Evolutionary conservation across 2,329 filamentous ascomycete species (phyloP).

Genomic region (Rugonectria rugulosa): DNA sequence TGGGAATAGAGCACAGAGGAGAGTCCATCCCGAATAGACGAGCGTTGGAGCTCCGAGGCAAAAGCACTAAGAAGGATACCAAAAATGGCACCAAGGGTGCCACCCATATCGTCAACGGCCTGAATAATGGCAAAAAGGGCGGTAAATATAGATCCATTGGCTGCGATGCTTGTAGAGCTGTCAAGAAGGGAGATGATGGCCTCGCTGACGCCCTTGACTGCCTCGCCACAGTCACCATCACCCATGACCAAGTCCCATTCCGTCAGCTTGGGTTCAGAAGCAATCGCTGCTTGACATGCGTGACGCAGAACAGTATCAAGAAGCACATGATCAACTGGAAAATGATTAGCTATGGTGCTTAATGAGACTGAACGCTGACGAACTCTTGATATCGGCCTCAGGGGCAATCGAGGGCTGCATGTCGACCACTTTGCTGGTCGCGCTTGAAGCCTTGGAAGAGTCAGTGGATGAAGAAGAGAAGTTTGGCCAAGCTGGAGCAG

Average conservation of each 20-base stretch:
- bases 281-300: conserved; percentile 10
- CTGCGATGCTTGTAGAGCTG: conserved; percentile 31
- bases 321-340: conserved; percentile 1
- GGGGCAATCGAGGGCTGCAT: conserved; percentile 7
- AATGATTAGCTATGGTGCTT: conserved; percentile 1
- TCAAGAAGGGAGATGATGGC: conserved; percentile 41
- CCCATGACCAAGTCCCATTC: conserved; percentile 61
- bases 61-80: conserved; percentile 50
- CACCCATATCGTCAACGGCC: conserved; percentile 51
- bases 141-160: conserved; percentile 41
- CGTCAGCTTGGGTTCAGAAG: conserved; percentile 13
- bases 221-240: conserved; percentile 65
- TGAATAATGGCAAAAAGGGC: conserved; percentile 54
- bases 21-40: conserved; percentile 17
- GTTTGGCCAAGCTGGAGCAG: conserved; percentile 12
- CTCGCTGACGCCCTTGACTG: conserved; percentile 39
- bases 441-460: not conserved
- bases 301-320: conserved; percentile 4
- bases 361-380: no score
- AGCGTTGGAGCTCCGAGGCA: conserved; percentile 46
- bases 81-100: conserved; percentile 46
- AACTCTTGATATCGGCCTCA: conserved; percentile 10
- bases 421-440: not conserved
- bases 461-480: not conserved
- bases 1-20: conserved; percentile 27